Percentiles rank a stretch among this genome's conserved stretches.
phyloP scores from a whole-genome alignment of 176 grass and related monocot species.

The Aegilops speltoides region DNA sequence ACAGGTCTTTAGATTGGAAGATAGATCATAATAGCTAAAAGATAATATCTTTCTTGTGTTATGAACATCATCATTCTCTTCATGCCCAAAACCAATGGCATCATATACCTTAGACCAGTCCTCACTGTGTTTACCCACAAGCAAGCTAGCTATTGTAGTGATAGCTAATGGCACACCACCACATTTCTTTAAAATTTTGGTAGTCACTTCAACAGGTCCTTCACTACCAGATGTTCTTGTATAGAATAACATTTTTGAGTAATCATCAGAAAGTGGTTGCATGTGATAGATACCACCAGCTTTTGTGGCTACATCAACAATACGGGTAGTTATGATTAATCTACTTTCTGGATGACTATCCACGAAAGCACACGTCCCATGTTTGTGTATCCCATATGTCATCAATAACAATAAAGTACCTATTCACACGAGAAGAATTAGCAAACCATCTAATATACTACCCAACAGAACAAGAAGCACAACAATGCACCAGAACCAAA shows the following conservation, averaged over 20 bases:
- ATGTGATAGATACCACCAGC: not conserved
- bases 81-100: not conserved
- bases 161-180: not conserved
- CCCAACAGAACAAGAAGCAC: not conserved
- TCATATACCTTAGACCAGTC: not conserved
- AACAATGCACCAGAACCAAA: not conserved
- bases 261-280: not conserved
- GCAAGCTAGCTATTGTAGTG: not conserved
- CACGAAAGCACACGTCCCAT: not conserved
- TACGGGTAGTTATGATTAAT: not conserved
- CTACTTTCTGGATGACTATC: not conserved
- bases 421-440: not conserved
- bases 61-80: not conserved
- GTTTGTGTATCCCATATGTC: not conserved
- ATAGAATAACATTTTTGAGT: not conserved
- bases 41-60: not conserved
- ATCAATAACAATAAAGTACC: not conserved
- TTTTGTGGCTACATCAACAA: not conserved
- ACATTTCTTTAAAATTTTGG: not conserved
- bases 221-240: not conserved
- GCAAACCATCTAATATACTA: not conserved
- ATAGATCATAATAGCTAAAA: not conserved
- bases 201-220: not conserved
- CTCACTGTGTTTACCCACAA: not conserved
- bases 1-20: not conserved